These are phyloP conservation scores for Plantago major DNA, from an alignment of 257 asterid species.

Conservation along the genomic window DNA sequence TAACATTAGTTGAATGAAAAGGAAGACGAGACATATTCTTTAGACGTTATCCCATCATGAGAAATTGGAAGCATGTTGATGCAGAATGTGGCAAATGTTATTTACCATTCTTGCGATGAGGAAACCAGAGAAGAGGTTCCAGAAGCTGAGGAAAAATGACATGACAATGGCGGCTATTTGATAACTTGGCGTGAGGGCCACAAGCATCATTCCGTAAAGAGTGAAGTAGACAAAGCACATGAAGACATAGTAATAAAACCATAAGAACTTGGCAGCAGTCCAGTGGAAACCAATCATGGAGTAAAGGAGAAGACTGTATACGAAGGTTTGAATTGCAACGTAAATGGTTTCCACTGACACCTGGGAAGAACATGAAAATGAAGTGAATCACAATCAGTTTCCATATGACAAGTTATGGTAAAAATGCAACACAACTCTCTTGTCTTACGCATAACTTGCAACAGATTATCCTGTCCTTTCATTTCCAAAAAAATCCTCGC, in stretches of 20 bases:
- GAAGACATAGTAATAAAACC: conserved; percentile 69
- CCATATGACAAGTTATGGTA: background rate
- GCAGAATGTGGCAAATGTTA: background rate
- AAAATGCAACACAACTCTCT: background rate
- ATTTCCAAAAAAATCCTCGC: no score
- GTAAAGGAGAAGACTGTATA: conserved; percentile 72
- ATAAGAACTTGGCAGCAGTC: conserved; percentile 46
- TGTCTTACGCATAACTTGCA: no score
- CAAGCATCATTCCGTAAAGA: conserved; percentile 75
- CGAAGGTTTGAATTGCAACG: conserved; percentile 55
- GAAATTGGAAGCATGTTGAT: no score
- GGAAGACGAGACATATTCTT: background rate
- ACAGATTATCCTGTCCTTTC: no score
- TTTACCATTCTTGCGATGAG: conserved; percentile 67
- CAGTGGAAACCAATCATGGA: conserved; percentile 80
- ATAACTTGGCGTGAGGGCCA: conserved; percentile 67
- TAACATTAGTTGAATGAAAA: background rate
- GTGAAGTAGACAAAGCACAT: conserved; percentile 86
- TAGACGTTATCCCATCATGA: background rate
- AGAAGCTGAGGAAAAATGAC: conserved; percentile 69
- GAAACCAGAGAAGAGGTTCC: conserved; percentile 72
- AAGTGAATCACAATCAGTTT: background rate
- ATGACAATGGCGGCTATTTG: conserved; percentile 60
- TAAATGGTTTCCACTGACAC: conserved; percentile 55
- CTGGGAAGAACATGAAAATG: conserved; percentile 21